phyloP scores from a whole-genome alignment of 345 rosid genomes.

The Acer yangbiense region DNA sequence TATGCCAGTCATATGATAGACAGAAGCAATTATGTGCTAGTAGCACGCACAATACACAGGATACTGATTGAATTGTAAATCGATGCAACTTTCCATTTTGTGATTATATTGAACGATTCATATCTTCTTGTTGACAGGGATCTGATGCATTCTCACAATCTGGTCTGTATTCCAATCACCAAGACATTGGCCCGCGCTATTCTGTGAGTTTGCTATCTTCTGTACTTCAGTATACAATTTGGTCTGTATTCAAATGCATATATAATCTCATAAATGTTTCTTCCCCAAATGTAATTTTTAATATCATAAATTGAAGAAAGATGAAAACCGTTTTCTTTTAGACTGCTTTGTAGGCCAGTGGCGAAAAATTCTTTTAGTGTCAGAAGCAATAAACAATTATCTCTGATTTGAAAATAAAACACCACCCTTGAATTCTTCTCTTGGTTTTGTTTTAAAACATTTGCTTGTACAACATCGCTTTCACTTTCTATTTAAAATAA shows the following conservation, averaged over 20 bases:
- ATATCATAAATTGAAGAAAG: neutral
- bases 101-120: slow-evolving; percentile 9
- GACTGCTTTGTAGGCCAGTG: neutral
- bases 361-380: neutral
- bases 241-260: neutral
- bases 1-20: neutral
- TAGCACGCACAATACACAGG: neutral
- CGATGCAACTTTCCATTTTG: neutral
- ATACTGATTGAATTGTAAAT: slow-evolving; percentile 2
- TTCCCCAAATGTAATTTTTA: neutral
- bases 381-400: neutral
- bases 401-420: neutral
- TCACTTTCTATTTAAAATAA: slow-evolving; percentile 1
- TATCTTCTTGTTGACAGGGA: slow-evolving; percentile 53
- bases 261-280: neutral
- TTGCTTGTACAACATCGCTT: neutral
- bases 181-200: slow-evolving; percentile 95
- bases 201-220: slow-evolving; percentile 57
- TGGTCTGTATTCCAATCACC: slow-evolving; percentile 97
- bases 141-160: slow-evolving; percentile 97
- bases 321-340: neutral
- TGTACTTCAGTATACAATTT: neutral
- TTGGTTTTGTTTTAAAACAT: neutral
- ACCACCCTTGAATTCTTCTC: neutral
- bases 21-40: neutral